Percentiles rank a stretch among this genome's conserved stretches.
phyloP scores from a whole-genome alignment of 75 land plant species.

The Ceratopteris richardii region DNA sequence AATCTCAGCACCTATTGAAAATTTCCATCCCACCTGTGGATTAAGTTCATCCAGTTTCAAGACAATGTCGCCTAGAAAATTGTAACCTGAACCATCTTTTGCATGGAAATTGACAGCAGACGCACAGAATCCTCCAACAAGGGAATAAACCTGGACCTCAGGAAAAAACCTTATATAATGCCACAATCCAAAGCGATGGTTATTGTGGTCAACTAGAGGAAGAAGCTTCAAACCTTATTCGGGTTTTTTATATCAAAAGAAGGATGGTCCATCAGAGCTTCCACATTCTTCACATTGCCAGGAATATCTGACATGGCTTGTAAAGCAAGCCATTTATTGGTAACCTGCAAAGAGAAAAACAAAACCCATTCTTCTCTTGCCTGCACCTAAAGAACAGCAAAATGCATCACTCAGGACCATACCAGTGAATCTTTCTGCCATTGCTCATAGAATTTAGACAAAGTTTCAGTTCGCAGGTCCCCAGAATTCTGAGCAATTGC shows the following conservation, averaged over 20 bases:
- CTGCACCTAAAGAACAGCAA: too few species aligned
- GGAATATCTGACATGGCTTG: constrained; percentile 90
- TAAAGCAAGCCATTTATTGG: constrained; percentile 89
- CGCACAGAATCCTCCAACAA: constrained; percentile 83
- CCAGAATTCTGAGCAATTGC: constrained; percentile 79
- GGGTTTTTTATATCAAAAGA: constrained; percentile 95
- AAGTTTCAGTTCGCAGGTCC: constrained; percentile 47
- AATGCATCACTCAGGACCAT: constrained; percentile 15
- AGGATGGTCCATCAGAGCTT: constrained; percentile 65
- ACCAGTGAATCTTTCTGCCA: constrained; percentile 86
- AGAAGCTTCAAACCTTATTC: too few species aligned
- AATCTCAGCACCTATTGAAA: background rate
- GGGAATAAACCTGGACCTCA: constrained; percentile 67
- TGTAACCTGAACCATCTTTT: constrained; percentile 95
- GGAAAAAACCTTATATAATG: background rate
- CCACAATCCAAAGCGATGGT: background rate
- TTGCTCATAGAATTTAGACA: constrained; percentile 80
- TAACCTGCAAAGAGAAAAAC: constrained; percentile 41
- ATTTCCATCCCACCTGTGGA: constrained; percentile 60
- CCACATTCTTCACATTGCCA: constrained; percentile 79
- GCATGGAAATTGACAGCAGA: constrained; percentile 92
- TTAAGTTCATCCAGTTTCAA: constrained; percentile 82
- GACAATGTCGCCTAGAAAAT: constrained; percentile 81
- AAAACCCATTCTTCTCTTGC: too few species aligned
- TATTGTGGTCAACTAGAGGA: background rate